Conservation (phyloP, 345 rosid species). For the Trapa incisa region DNA sequence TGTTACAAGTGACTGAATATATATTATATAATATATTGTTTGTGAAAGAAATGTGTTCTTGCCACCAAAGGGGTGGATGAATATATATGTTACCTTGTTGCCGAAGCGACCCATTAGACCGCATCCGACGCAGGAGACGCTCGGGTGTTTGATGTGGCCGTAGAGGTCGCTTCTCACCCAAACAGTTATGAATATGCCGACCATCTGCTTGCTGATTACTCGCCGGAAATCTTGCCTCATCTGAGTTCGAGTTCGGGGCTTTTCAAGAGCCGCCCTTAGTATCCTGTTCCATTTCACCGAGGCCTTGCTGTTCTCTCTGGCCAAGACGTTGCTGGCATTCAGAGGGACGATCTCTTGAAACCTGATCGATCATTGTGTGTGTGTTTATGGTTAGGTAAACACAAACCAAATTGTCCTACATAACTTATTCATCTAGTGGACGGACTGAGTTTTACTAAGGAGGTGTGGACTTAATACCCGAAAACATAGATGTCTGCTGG, state of each 20-base stretch:
- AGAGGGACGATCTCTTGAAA: slow-evolving; percentile 39
- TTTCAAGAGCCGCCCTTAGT: slow-evolving; percentile 18
- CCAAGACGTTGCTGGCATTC: slow-evolving; percentile 23
- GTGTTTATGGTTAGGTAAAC: no score
- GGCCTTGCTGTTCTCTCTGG: slow-evolving; percentile 16
- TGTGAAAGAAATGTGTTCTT: no score
- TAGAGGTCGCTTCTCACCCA: slow-evolving; percentile 12
- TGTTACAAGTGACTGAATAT: no score
- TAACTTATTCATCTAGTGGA: not conserved
- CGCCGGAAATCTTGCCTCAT: slow-evolving; percentile 8
- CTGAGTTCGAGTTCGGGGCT: not conserved
- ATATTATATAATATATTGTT: no score
- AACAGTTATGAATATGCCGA: slow-evolving; percentile 15
- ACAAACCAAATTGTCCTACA: no score
- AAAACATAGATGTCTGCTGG: slow-evolving; percentile 25
- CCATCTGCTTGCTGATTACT: slow-evolving; percentile 18
- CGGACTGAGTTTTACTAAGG: not conserved
- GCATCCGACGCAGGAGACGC: slow-evolving; percentile 15
- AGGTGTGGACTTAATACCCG: slow-evolving; percentile 12
- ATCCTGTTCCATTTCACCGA: slow-evolving; percentile 19
- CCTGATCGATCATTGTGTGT: slow-evolving; percentile 8
- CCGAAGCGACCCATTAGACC: slow-evolving; percentile 23
- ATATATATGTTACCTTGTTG: slow-evolving; percentile 12
- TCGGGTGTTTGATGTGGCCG: slow-evolving; percentile 5
- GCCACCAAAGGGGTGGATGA: no score